Percentiles rank a stretch among this genome's conserved stretches.
Conservation (phyloP, 306 rosid genomes). For the Arachis hypogaea region DNA sequence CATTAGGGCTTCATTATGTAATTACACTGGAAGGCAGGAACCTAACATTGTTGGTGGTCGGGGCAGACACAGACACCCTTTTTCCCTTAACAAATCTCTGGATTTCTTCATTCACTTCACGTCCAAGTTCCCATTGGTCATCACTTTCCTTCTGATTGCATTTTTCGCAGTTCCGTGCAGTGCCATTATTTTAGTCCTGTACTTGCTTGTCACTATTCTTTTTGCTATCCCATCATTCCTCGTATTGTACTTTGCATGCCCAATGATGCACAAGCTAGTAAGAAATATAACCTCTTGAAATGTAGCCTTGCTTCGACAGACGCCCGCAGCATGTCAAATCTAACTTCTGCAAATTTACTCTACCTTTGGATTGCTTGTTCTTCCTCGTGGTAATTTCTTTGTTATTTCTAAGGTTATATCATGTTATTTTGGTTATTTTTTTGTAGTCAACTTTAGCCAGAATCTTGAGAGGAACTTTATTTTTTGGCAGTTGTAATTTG, state of each 20-base stretch:
- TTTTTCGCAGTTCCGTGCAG: slow-evolving; percentile 73
- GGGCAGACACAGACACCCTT: slow-evolving; percentile 47
- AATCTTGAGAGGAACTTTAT: slow-evolving; percentile 20
- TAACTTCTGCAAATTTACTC: slow-evolving; percentile 23
- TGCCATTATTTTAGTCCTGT: slow-evolving; percentile 68
- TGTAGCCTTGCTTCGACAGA: slow-evolving; percentile 32
- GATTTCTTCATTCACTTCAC: slow-evolving; percentile 74
- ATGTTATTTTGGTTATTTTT: slow-evolving; percentile 19
- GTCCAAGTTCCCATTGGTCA: slow-evolving; percentile 78
- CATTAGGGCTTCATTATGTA: slow-evolving; percentile 56
- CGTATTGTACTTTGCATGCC: slow-evolving; percentile 74
- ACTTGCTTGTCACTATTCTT: slow-evolving; percentile 71
- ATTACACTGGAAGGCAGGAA: slow-evolving; percentile 44
- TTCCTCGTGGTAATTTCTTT: slow-evolving; percentile 15
- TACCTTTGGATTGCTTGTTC: slow-evolving; percentile 29
- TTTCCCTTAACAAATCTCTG: slow-evolving; percentile 69
- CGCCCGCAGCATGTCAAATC: slow-evolving; percentile 20
- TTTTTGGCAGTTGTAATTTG: slow-evolving; percentile 32
- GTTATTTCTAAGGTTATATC: slow-evolving; percentile 34
- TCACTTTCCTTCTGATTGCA: slow-evolving; percentile 68
- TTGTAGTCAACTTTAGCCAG: slow-evolving; percentile 17
- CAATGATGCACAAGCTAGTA: slow-evolving; percentile 71
- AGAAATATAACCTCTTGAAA: slow-evolving; percentile 74
- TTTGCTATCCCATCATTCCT: slow-evolving; percentile 88
- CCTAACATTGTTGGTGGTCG: slow-evolving; percentile 40